Base-by-base conservation (phyloP, 2,329 filamentous ascomycete genomes). In the Penicillium polonicum region DNA sequence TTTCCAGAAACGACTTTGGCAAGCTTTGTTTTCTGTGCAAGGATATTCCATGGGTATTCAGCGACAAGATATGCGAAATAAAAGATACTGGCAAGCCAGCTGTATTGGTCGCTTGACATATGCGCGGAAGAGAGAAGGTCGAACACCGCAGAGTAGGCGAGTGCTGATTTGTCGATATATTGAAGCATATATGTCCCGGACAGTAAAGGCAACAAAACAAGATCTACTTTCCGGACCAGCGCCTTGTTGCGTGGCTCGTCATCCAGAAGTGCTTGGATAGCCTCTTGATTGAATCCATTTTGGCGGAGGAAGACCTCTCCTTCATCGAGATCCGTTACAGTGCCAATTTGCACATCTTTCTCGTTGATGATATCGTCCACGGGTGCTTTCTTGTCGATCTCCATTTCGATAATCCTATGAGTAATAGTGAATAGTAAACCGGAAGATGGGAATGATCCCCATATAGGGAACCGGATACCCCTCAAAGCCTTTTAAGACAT, bases 1-100 rank as follows among this genome's bases (percentile, higher is more conserved):
- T 74, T 75, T 10, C 65, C 63, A 0, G 73, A 73, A 5, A 75
- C 66, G 3, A 66, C 68, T 36, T 62, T 61, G 10, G 63, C 62
- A 13, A 65, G 36, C 29, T 45, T 63, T 5, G 71, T 66, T 17
- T 65, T 69, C 52, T 72, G 70, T 4, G 70, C 68, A 5, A 73
- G 60, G 41, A 70, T 67, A 46, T 74, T 74, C 33, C 77, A 76
- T 0, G 77, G 76, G 53, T 77, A 78, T 41, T 81, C 78, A 1
- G 76, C 78, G 0, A 73, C 65, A 3, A 82, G 9, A 46, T 75
- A 77, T 4, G 75, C 82, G n/a, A 85, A 74, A 59, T 84, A 85
- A 65, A 84, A 85, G 5, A 84, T 79, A 23, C 76, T 80, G 1
- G 80, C 79, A n/a, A 83, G 75, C 81, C 82, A 84, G 46, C 76